Conservation (phyloP, 2,329 filamentous ascomycete genomes). For the Raffaelea albimanens region DNA sequence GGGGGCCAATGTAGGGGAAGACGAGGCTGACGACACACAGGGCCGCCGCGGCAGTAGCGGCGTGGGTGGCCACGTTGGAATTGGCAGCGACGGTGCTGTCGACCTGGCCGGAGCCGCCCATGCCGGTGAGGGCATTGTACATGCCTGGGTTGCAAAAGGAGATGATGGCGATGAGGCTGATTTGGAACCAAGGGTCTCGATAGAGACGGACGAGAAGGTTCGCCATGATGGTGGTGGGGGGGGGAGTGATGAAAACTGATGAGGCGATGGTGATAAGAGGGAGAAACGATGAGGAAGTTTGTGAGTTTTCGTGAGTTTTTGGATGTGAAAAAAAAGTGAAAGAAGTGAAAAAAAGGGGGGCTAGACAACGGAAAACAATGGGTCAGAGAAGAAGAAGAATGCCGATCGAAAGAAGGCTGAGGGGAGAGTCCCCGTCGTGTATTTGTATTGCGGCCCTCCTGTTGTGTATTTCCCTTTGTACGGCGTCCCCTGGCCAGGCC, state of each 20-base stretch:
- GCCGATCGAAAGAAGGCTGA: too few relatives aligned
- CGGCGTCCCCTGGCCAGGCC: too few relatives aligned
- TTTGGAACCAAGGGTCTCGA: conserved; percentile 9
- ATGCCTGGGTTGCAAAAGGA: conserved; percentile 19
- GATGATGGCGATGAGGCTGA: conserved; percentile 10
- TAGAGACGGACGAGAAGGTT: conserved; percentile 5
- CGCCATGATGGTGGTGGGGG: too few relatives aligned
- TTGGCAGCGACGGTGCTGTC: conserved; percentile 34
- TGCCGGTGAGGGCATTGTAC: conserved; percentile 35
- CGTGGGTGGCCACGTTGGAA: conserved; percentile 32
- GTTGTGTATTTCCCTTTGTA: too few relatives aligned
- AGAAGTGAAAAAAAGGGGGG: background rate
- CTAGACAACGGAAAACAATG: too few relatives aligned
- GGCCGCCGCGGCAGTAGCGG: conserved; percentile 31
- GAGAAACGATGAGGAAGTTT: too few relatives aligned
- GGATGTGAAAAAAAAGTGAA: background rate
- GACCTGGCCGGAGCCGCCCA: conserved; percentile 36
- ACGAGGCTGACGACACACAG: conserved; percentile 34
- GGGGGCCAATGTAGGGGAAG: conserved; percentile 31
- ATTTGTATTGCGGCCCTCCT: too few relatives aligned
- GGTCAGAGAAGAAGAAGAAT: too few relatives aligned
- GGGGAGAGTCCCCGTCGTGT: too few relatives aligned
- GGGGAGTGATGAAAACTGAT: background rate
- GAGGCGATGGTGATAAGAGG: too few relatives aligned
- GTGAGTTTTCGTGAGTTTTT: too few relatives aligned